phyloP scores from a whole-genome alignment of 163 green algal genomes.

The Volvox carteri region DNA sequence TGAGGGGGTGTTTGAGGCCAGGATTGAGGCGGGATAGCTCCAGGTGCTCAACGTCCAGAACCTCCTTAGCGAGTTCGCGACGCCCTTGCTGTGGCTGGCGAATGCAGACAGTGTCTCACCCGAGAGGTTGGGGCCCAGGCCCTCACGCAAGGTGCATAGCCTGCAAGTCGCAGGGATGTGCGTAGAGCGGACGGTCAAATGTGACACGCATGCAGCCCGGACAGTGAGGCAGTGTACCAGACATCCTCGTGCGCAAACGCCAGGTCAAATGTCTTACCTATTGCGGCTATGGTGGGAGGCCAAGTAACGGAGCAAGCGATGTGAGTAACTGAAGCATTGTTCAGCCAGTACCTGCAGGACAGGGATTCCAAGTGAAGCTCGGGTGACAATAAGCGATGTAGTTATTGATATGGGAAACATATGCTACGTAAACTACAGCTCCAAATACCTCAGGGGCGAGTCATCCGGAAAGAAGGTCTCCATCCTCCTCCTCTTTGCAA shows the following conservation, averaged over 20 bases:
- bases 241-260: too few species aligned
- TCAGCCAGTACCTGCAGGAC: slow-evolving; percentile 34
- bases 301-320: slow-evolving; percentile 32
- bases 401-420: too few species aligned
- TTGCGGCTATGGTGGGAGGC: slow-evolving; percentile 20
- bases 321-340: slow-evolving; percentile 1
- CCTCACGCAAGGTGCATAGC: slow-evolving; percentile 46
- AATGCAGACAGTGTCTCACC: not conserved
- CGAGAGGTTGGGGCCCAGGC: slow-evolving; percentile 30
- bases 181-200: not conserved
- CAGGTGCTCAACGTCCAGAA: too few species aligned
- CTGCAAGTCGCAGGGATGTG: not conserved
- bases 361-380: not conserved
- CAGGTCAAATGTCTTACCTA: slow-evolving; percentile 24
- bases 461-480: slow-evolving; percentile 47
- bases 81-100: too few species aligned
- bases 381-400: not conserved
- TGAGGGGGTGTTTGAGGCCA: too few species aligned
- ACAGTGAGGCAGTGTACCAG: too few species aligned
- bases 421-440: not conserved
- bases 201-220: not conserved
- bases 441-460: not conserved
- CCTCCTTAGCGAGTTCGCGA: too few species aligned
- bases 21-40: too few species aligned
- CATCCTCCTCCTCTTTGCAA: not conserved